Evolutionary conservation across 2,329 filamentous ascomycete species (phyloP).

Genomic region (Cladophialophora exuberans): DNA sequence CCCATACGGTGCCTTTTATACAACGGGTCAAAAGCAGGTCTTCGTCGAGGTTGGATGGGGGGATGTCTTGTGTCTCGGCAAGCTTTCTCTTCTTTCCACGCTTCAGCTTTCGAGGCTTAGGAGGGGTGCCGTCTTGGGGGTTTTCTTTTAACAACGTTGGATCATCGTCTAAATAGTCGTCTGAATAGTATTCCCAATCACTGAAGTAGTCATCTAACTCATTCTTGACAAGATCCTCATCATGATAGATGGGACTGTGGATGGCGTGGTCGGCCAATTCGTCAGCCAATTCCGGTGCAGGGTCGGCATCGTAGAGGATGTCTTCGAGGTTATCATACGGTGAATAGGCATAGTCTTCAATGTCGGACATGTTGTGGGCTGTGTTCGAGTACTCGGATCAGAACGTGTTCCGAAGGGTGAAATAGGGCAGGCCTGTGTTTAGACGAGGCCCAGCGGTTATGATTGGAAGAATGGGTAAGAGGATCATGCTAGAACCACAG

Average conservation of each 20-base stretch:
- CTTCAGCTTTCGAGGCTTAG: slow-evolving; percentile 15
- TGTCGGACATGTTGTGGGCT: slow-evolving; percentile 29
- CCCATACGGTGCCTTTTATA: slow-evolving; percentile 46
- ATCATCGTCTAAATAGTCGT: slow-evolving; percentile 51
- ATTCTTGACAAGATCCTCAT: slow-evolving; percentile 40
- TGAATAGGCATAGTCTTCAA: slow-evolving; percentile 31
- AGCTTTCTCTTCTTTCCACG: slow-evolving; percentile 35
- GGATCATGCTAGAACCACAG: no score
- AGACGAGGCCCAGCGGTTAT: no score
- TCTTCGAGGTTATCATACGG: slow-evolving; percentile 33
- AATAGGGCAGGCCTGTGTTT: no score
- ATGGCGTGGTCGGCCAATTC: slow-evolving; percentile 47
- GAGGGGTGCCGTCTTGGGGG: slow-evolving; percentile 21
- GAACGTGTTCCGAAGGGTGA: no score
- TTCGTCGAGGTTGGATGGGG: slow-evolving; percentile 19
- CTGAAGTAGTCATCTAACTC: slow-evolving; percentile 46
- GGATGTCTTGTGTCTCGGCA: slow-evolving; percentile 25
- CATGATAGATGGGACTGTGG: slow-evolving; percentile 44
- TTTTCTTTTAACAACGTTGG: slow-evolving; percentile 36
- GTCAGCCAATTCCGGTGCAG: slow-evolving; percentile 35
- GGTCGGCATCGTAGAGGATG: slow-evolving; percentile 32
- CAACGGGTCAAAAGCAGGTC: slow-evolving; percentile 35
- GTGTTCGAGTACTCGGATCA: background rate
- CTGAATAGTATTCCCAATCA: slow-evolving; percentile 51
- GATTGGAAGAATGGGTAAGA: no score